Percentiles rank a stretch among this genome's conserved stretches.
Conservation (phyloP, 164 flowering plant species). For the Tetracentron sinense region DNA sequence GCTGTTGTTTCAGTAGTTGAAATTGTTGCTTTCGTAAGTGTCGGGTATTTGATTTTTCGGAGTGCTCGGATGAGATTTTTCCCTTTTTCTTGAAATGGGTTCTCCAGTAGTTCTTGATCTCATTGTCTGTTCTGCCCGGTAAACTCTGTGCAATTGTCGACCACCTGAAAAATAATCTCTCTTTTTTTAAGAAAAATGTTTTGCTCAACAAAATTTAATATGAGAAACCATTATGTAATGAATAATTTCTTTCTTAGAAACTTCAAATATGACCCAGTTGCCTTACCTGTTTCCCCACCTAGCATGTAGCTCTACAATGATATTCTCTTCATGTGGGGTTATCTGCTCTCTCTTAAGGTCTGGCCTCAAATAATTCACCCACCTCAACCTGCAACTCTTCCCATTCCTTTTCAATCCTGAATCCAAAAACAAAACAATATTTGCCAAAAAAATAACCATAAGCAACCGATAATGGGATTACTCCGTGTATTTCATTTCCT, state of each 20-base stretch:
- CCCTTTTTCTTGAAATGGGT: conserved; percentile 71
- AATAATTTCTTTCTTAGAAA: background rate
- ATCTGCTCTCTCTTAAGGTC: conserved; percentile 90
- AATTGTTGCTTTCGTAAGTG: conserved; percentile 47
- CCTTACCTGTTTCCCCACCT: conserved; percentile 91
- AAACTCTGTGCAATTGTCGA: conserved; percentile 73
- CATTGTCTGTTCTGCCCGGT: conserved; percentile 79
- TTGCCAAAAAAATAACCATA: background rate
- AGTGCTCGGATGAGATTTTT: conserved; percentile 25
- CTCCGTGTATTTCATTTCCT: no score
- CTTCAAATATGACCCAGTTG: background rate
- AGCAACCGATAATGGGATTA: background rate
- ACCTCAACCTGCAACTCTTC: conserved; percentile 89
- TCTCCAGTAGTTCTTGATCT: conserved; percentile 83
- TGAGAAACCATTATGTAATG: background rate
- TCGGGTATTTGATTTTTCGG: conserved; percentile 39
- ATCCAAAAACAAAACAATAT: background rate
- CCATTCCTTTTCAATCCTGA: conserved; percentile 89
- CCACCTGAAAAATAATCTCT: conserved; percentile 41
- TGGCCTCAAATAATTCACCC: conserved; percentile 95
- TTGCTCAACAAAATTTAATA: background rate
- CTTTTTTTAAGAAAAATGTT: background rate
- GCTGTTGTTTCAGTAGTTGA: conserved; percentile 40
- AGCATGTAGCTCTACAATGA: conserved; percentile 80
- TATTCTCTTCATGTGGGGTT: conserved; percentile 78